Conservation (phyloP, 1,284 basidiomycete species). For the Puccinia triticina region DNA sequence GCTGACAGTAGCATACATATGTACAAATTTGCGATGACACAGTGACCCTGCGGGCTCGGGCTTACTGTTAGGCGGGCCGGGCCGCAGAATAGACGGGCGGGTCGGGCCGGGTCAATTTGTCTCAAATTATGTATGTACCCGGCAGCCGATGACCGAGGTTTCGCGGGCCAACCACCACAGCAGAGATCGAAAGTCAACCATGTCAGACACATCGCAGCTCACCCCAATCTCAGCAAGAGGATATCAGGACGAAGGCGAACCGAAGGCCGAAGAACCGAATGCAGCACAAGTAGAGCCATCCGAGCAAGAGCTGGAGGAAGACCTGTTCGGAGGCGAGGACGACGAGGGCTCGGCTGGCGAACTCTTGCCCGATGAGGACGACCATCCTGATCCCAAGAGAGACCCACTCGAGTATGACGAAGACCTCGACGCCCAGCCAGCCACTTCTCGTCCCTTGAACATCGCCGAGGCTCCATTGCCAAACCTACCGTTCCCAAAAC, state of each 20-base stretch:
- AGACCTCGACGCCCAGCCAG: conserved; percentile 12
- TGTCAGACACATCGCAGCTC: not conserved
- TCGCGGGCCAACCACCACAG: not conserved
- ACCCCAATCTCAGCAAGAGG: not conserved
- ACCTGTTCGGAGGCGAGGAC: conserved; percentile 35
- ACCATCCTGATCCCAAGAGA: not conserved
- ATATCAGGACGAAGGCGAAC: not conserved
- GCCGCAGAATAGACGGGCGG: no score
- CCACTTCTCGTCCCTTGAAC: not conserved
- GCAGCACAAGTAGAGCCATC: not conserved
- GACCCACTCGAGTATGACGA: conserved; percentile 27
- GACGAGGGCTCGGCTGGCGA: conserved; percentile 11
- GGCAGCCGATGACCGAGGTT: no score
- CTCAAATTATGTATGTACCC: no score
- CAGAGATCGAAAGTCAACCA: not conserved
- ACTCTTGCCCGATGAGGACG: not conserved
- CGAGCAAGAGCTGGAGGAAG: conserved; percentile 17
- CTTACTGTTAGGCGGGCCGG: no score
- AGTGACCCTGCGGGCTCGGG: no score
- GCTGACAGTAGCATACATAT: no score
- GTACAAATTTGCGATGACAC: no score
- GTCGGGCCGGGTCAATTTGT: no score
- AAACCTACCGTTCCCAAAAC: conserved; percentile 38
- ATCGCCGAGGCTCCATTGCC: conserved; percentile 31
- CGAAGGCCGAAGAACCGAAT: not conserved